phyloP scores from a whole-genome alignment of 345 rosid genomes.

The Citrus australasica region DNA sequence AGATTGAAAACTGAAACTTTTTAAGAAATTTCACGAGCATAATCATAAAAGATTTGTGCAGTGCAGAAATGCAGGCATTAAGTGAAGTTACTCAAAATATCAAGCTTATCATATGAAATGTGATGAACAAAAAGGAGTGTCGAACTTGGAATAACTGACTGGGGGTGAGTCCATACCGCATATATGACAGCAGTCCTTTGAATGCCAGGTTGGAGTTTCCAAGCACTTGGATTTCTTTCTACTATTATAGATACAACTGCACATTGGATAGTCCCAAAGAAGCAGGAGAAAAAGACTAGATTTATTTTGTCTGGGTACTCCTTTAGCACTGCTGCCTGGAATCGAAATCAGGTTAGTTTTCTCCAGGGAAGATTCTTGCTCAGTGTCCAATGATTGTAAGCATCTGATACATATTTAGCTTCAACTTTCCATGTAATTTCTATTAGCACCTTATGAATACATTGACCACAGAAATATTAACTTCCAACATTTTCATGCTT shows the following conservation, averaged over 20 bases:
- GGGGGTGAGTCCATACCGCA: not conserved
- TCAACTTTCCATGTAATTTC: not conserved
- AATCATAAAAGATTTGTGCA: not conserved
- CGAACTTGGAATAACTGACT: not conserved
- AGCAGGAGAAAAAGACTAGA: constrained; percentile 15
- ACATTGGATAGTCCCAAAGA: constrained; percentile 18
- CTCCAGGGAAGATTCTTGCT: not conserved
- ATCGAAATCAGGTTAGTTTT: not conserved
- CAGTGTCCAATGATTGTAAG: not conserved
- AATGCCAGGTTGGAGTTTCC: constrained; percentile 17
- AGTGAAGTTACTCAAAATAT: not conserved
- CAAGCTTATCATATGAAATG: not conserved
- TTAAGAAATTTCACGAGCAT: not conserved
- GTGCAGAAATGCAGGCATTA: not conserved
- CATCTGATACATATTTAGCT: not conserved
- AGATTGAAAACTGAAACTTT: not conserved
- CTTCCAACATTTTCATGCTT: not conserved
- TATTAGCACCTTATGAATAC: not conserved
- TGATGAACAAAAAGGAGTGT: not conserved
- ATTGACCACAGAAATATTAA: not conserved
- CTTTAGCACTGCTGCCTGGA: constrained; percentile 17
- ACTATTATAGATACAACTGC: constrained; percentile 9
- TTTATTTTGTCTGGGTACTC: constrained; percentile 13
- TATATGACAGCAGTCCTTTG: constrained; percentile 2
- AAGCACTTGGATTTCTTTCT: constrained; percentile 10